Conservation (phyloP, 139 green algal species). For the Spirogloea muscicola region DNA sequence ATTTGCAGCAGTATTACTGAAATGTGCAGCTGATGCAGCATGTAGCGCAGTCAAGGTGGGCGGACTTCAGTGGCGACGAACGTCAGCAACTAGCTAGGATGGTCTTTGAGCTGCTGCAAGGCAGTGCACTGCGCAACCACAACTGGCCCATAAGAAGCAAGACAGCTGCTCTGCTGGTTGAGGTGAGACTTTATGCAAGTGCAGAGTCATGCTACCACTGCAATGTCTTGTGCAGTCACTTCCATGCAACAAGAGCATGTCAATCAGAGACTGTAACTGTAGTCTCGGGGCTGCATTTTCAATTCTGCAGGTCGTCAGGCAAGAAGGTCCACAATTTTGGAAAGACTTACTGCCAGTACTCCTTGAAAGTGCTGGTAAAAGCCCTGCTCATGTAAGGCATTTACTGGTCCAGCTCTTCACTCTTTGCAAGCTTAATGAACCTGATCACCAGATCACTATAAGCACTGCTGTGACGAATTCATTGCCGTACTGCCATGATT, state of each 20-base stretch:
- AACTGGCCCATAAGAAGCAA: conserved; percentile 7
- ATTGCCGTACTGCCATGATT: neutral
- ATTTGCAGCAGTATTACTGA: too few species aligned
- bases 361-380: conserved; percentile 1
- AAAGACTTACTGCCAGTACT: conserved; percentile 22
- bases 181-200: neutral
- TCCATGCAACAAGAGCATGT: neutral
- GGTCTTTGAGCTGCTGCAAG: neutral
- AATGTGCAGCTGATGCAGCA: neutral
- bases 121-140: neutral
- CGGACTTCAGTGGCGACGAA: neutral
- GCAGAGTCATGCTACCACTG: neutral
- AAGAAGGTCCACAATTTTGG: conserved; percentile 20
- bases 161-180: neutral
- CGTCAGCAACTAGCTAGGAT: neutral
- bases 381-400: conserved; percentile 9
- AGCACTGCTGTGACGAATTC: neutral
- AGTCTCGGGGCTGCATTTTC: too few species aligned
- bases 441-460: neutral
- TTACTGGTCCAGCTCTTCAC: neutral
- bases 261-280: too few species aligned
- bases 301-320: conserved; percentile 15
- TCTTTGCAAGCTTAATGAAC: neutral
- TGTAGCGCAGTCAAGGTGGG: neutral
- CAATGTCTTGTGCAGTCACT: neutral